Percentiles rank a stretch among this genome's conserved stretches.
Conservation (phyloP, 164 flowering plant genomes). For the Chimonanthus praecox region DNA sequence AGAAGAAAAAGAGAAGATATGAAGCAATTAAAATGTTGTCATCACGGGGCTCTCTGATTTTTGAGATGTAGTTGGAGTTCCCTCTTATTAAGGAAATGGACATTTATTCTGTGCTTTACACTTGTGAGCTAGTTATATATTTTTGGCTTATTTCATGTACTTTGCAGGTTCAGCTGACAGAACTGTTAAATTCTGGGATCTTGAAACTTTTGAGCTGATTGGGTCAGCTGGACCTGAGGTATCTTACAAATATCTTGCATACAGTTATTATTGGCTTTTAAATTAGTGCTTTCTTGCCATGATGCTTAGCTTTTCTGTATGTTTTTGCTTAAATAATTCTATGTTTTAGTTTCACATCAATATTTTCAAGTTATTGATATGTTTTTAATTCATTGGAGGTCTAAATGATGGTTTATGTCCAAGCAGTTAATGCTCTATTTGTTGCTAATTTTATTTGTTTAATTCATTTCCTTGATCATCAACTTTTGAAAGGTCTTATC, state of each 20-base stretch:
- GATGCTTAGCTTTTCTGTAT: background rate
- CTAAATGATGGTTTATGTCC: background rate
- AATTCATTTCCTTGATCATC: background rate
- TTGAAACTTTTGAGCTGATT: conserved; percentile 97
- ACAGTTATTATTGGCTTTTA: background rate
- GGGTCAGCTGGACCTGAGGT: conserved; percentile 99
- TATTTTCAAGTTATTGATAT: background rate
- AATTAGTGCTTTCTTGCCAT: background rate
- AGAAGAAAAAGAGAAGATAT: background rate
- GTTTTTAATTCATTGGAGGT: background rate
- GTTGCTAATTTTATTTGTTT: background rate
- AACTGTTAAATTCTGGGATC: conserved; percentile 99
- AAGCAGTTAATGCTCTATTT: background rate
- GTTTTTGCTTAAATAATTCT: background rate
- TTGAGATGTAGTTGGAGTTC: background rate
- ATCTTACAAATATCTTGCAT: conserved; percentile 2
- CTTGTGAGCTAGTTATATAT: background rate
- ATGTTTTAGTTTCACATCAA: background rate
- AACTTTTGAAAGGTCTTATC: background rate
- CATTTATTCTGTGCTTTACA: background rate
- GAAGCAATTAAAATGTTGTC: background rate
- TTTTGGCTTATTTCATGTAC: background rate
- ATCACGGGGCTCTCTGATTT: too few species aligned
- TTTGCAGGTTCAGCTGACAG: conserved; percentile 86
- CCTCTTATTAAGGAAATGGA: background rate